phyloP scores from a whole-genome alignment of 495 filamentous ascomycete genomes.

The Lepraria neglecta region DNA sequence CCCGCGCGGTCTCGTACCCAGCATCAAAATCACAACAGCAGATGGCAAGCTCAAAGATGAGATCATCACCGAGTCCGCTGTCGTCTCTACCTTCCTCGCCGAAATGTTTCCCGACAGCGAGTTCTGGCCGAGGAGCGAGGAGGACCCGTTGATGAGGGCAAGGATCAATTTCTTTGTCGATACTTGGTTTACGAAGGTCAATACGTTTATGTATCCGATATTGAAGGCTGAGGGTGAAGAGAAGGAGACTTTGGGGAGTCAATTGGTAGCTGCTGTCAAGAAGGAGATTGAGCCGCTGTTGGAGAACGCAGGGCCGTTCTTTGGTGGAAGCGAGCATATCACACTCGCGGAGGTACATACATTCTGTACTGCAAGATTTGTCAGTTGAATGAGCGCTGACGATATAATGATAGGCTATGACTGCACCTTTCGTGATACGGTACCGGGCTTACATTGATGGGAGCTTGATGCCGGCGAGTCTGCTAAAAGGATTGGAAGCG shows the following conservation, averaged over 20 bases:
- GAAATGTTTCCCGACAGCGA: slow-evolving; percentile 49
- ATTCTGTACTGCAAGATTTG: background rate
- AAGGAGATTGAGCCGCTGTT: slow-evolving; percentile 75
- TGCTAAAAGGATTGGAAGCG: slow-evolving; percentile 18
- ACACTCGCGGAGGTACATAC: slow-evolving; percentile 68
- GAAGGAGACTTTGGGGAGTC: slow-evolving; percentile 33
- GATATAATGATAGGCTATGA: slow-evolving; percentile 17
- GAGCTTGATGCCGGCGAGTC: slow-evolving; percentile 17
- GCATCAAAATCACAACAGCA: slow-evolving; percentile 55
- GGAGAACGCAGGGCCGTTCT: slow-evolving; percentile 63
- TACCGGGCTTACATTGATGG: slow-evolving; percentile 5
- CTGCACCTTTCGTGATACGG: slow-evolving; percentile 22
- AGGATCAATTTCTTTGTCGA: slow-evolving; percentile 71
- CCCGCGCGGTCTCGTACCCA: slow-evolving; percentile 75
- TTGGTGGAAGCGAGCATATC: slow-evolving; percentile 67
- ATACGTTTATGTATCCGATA: slow-evolving; percentile 40
- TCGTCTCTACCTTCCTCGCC: slow-evolving; percentile 72
- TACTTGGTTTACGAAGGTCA: slow-evolving; percentile 60
- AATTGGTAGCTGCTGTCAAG: slow-evolving; percentile 46
- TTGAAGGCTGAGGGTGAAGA: slow-evolving; percentile 39
- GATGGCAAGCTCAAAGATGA: slow-evolving; percentile 34
- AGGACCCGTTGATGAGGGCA: slow-evolving; percentile 53
- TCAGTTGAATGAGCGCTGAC: background rate
- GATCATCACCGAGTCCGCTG: slow-evolving; percentile 67
- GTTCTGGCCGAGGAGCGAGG: slow-evolving; percentile 30